These are phyloP conservation scores for Penicillium aurantiogriseum DNA, from an alignment of 2,329 filamentous ascomycete species.

Conservation along the genomic window DNA sequence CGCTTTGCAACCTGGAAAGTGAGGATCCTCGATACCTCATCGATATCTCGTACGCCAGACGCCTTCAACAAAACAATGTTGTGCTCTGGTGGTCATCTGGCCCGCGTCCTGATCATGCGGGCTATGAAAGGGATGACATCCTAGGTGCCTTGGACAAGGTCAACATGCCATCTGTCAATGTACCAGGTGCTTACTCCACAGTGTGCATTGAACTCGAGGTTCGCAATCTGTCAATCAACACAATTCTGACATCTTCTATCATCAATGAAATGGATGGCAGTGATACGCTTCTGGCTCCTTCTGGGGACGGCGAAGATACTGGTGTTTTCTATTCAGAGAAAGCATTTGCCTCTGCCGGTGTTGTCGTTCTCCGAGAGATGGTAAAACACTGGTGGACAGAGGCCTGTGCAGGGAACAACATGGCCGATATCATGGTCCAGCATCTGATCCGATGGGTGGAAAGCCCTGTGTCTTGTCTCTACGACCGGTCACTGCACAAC, in stretches of 20 bases:
- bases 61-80: conserved; percentile 85
- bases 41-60: conserved; percentile 88
- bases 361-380: conserved; percentile 92
- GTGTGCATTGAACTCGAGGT: conserved; percentile 95
- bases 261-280: conserved; percentile 94
- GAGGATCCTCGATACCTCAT: conserved; percentile 95
- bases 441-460: conserved; percentile 97
- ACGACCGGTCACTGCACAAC: conserved; percentile 90
- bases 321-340: conserved; percentile 79
- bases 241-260: conserved; percentile 90
- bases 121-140: conserved; percentile 91
- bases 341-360: conserved; percentile 87
- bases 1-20: conserved; percentile 89
- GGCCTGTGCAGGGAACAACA: conserved; percentile 81
- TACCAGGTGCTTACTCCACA: conserved; percentile 87
- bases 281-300: conserved; percentile 81
- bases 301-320: conserved; percentile 62
- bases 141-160: conserved; percentile 78
- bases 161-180: conserved; percentile 90
- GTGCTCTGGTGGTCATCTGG: conserved; percentile 95
- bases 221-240: conserved; percentile 95
- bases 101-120: conserved; percentile 87
- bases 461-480: conserved; percentile 87
- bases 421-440: conserved; percentile 97
- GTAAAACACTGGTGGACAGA: conserved; percentile 98